These are phyloP conservation scores for Podosphaera fusca DNA, from an alignment of 2,329 filamentous ascomycete species.

Conservation along the genomic window DNA sequence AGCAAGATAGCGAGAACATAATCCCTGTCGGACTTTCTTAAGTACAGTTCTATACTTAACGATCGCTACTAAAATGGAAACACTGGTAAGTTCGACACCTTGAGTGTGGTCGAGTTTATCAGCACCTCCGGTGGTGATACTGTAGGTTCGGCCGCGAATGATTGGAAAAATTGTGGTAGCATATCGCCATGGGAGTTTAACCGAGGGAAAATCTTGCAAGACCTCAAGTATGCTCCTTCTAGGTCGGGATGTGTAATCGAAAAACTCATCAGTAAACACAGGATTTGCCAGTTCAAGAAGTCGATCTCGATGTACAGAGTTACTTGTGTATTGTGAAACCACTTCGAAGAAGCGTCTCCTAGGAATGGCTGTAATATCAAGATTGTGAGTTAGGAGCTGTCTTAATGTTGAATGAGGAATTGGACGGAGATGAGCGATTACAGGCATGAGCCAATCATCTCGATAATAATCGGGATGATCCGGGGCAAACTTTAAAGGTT, in stretches of 20 bases:
- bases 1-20: constrained; percentile 73
- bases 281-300: constrained; percentile 65
- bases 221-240: constrained; percentile 81
- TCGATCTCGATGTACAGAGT: constrained; percentile 54
- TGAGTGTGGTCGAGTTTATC: constrained; percentile 7
- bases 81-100: constrained; percentile 18
- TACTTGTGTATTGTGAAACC: constrained; percentile 50
- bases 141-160: constrained; percentile 80
- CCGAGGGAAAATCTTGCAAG: constrained; percentile 67
- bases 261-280: constrained; percentile 70
- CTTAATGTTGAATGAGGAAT: constrained; percentile 30
- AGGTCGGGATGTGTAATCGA: constrained; percentile 82
- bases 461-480: constrained; percentile 2
- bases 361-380: constrained; percentile 80
- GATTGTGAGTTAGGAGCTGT: constrained; percentile 52
- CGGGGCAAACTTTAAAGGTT: constrained; percentile 31
- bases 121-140: constrained; percentile 54
- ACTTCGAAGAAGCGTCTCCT: constrained; percentile 65
- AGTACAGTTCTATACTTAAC: constrained; percentile 83
- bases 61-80: constrained; percentile 64
- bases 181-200: constrained; percentile 57
- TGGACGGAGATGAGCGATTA: constrained; percentile 15
- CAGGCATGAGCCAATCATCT: constrained; percentile 17
- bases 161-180: constrained; percentile 52
- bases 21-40: constrained; percentile 59